Evolutionary conservation across 202 grass and related monocot species (phyloP), one percentile per base, ranked within the genome.

Genomic region (Dendrocalamus latiflorus): DNA sequence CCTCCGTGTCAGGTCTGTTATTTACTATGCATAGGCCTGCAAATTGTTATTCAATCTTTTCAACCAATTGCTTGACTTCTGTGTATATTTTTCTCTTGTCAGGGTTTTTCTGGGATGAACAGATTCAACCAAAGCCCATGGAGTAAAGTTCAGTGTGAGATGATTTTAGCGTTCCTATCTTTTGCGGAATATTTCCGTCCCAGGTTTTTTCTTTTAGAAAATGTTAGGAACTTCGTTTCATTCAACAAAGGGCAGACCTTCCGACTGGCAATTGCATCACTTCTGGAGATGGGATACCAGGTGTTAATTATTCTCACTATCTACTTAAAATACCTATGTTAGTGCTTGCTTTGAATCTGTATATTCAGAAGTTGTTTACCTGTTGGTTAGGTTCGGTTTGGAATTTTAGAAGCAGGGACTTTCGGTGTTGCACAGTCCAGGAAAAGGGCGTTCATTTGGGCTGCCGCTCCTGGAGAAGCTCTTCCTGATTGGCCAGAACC

Each of bases 161-260:
- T 99, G 96, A 99, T 99, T 86, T 85, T 99, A 85, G 96, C 96
- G 71, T 99, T 99, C 81, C 70, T 99, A 51, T 94, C 96, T 73
- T 99, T 99, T 49, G 93, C 88, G 5, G 96, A 99, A 78, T 99
- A 96, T 91, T 99, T 99, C 79, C 83, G 89, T 18, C 96, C 96
- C 36, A 93, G 81, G 85, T 99, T 84, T 68, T 99, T 99, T 68
- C 93, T 96, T 78, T 84, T 96, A 68, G 96, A 99, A 90, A 99
- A 99, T 76, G 96, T 99, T 43, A 86, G 96, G 82, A 99, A 93
- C 78, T 96, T 99, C 67, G 96, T 96, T 74, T 99, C 96, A 0
- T 99, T 99, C 85, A 99, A 99, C 81, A 99, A 99, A 90, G 97
- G 93, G 6, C 97, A 99, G 75, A 99, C 97, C 45, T 99, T 99